Base-by-base conservation (phyloP, 2,329 filamentous ascomycete species). In the Talaromyces sp. region DNA sequence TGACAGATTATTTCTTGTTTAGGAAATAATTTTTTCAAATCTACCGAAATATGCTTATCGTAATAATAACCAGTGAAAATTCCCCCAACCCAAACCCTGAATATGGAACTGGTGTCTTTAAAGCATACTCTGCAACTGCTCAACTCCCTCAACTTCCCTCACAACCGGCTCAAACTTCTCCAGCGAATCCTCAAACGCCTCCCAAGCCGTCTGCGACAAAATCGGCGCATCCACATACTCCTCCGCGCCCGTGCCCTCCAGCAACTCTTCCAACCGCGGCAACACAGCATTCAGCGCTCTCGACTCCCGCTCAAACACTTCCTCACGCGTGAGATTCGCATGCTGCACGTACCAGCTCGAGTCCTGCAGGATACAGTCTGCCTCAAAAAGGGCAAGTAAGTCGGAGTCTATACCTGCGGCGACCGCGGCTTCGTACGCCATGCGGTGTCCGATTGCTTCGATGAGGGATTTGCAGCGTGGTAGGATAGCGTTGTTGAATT, bases 381-480 rank as follows among this genome's bases (percentile, higher is more conserved):
- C 52, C 34, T 68, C 62, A 33, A 66, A 68, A 0, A 69, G 57
- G 0, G 57, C 50, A 9, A 65, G 31, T 2, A 69, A 58, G 3
- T 61, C 54, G 5, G 59, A 3, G 47, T 63, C 58, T 8, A 63
- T 59, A 4, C 56, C 55, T 4, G 65, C 65, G 16, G 67, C 57
- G 9, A 61, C 34, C 0, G 68, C 67, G 8, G 68, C 68, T 51
- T 69, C 68, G 8, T 61, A 60, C 0, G 68, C 68, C 66, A 69
- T 66, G 2, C 68, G 67, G 30, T 67, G 61, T 0, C 66, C 68
- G 5, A 70, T 66, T 1, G 68, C 66, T 47, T 68, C 53, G n/a
- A 69, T 44, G 9, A 70, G 36, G 1, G 65, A 59, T 1, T 60
- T 64, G 7, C 54, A 66, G 1, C 57, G 62, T 1, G 68, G 67